These are phyloP conservation scores for Aspergillus fumigatiaffinis DNA, from an alignment of 2,329 filamentous ascomycete genomes.

Conservation along the genomic window DNA sequence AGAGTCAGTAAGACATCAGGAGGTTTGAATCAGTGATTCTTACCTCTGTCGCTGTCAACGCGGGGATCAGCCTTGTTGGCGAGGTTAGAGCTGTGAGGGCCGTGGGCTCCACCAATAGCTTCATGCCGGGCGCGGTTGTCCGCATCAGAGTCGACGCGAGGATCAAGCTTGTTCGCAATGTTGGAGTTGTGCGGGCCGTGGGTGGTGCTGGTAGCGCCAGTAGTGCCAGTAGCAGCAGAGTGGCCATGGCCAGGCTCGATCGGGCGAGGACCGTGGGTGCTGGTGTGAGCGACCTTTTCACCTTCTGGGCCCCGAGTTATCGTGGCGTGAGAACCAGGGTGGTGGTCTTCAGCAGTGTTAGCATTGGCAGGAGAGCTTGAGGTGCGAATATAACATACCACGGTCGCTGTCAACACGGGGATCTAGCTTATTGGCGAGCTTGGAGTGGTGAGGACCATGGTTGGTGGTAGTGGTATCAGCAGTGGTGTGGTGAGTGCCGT, in stretches of 20 bases:
- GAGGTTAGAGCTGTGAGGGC: slow-evolving; percentile 42
- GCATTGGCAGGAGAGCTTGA: not conserved
- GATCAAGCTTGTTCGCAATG: slow-evolving; percentile 17
- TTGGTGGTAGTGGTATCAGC: slow-evolving; percentile 2
- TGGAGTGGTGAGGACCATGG: slow-evolving; percentile 14
- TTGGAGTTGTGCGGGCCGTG: slow-evolving; percentile 26
- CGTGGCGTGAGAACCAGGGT: slow-evolving; percentile 1
- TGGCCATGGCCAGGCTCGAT: not conserved
- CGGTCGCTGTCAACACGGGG: slow-evolving; percentile 16
- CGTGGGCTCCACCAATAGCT: slow-evolving; percentile 18
- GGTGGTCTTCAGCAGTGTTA: not conserved
- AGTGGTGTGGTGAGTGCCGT: not conserved
- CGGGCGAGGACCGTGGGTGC: not conserved
- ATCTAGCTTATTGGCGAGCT: slow-evolving; percentile 18
- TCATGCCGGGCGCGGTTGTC: slow-evolving; percentile 13
- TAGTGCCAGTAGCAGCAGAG: slow-evolving; percentile 2
- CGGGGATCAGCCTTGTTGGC: slow-evolving; percentile 53
- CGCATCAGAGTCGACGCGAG: slow-evolving; percentile 12
- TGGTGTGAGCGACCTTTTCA: not conserved
- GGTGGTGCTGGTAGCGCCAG: slow-evolving; percentile 1
- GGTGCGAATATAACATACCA: slow-evolving; percentile 5
- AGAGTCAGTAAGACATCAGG: not conserved
- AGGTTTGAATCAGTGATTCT: not conserved
- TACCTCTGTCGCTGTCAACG: slow-evolving; percentile 13
- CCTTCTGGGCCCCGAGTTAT: not conserved